Evolutionary conservation across 2,329 filamentous ascomycete species (phyloP), one percentile per base, ranked within the genome.

Genomic region (Cladophialophora exuberans): DNA sequence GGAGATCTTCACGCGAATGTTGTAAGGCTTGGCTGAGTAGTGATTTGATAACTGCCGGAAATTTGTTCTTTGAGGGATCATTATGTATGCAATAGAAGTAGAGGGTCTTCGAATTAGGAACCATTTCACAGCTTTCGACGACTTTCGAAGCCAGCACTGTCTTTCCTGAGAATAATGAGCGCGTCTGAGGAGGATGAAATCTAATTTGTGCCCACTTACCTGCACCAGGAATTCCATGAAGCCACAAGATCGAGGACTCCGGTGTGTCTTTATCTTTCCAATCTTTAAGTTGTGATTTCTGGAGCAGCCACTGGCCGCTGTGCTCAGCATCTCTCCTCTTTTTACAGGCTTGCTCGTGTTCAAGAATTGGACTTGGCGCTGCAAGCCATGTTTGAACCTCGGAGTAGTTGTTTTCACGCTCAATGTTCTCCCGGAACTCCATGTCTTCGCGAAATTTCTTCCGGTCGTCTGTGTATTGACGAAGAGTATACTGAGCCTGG

Each of bases 21-120:
- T 72, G 28, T 5, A 74, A 57, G 9, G 38, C 38, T 47, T 75
- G 73, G 13, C 60, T 53, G 1, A 75, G 52, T 13, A 76, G 44
- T 1, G 59, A 66, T 54, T 69, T 69, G 15, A 69, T 57, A 13
- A 76, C 60, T 1, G 64, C 61, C 2, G 69, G 52, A 31, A 66
- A 68, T 5, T 57, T 69, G 47, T 66, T 62, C 25, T 62, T 62
- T 4, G 63, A 56, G 2, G 36, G 15, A 33, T 73, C 67, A 5
- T 59, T 62, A 36, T 72, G 64, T n/a, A 67, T 70, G 60, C 70
- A 77, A 61, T 77, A 77, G 58, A 75, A 77, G 56, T 69, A 77
- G 35, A 66, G 64, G 2, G 69, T 68, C 31, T 65, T 65, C 6
- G 62, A 58, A 22, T 46, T 33, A 11, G 31, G 17, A 17, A 54